Percentiles rank a stretch among this genome's conserved stretches.
Evolutionary conservation across 371 early-diverging fungal species (phyloP).

Genomic region (Zopfochytrium polystomum): DNA sequence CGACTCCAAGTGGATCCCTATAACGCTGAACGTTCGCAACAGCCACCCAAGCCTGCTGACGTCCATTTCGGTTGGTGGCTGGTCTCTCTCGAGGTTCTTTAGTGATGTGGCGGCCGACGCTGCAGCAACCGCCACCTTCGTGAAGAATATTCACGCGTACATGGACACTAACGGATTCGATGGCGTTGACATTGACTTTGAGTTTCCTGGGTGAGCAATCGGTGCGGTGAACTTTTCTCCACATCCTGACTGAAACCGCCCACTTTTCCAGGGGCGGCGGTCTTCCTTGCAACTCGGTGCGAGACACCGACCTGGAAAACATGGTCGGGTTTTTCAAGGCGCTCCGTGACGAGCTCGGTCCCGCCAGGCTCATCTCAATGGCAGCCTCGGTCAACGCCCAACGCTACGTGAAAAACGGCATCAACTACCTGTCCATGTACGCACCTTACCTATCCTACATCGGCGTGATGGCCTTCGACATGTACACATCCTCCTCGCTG

Average conservation of each 20-base stretch:
- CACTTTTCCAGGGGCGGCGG: constrained; percentile 67
- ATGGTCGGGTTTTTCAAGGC: constrained; percentile 57
- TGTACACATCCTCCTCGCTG: constrained; percentile 57
- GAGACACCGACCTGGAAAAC: constrained; percentile 51
- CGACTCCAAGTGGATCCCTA: background rate
- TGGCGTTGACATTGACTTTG: no score
- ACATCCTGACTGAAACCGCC: no score
- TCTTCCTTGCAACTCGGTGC: constrained; percentile 62
- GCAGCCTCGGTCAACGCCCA: constrained; percentile 68
- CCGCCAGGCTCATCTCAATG: constrained; percentile 63
- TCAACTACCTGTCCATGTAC: constrained; percentile 57
- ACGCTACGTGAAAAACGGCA: constrained; percentile 43
- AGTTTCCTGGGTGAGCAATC: constrained; percentile 42
- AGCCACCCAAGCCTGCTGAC: constrained; percentile 14
- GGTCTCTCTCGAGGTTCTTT: constrained; percentile 67
- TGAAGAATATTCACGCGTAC: no score
- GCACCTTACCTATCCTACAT: constrained; percentile 65
- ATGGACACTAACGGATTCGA: no score
- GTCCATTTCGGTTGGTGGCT: constrained; percentile 58
- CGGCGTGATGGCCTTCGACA: constrained; percentile 60
- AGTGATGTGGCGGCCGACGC: constrained; percentile 53
- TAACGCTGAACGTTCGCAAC: constrained; percentile 4
- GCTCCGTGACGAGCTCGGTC: constrained; percentile 59
- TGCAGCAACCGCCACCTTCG: constrained; percentile 47
- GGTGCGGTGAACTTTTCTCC: no score